Evolutionary conservation across 208 protist genomes (phyloP).

Genomic region (Acanthamoeba triangularis): DNA sequence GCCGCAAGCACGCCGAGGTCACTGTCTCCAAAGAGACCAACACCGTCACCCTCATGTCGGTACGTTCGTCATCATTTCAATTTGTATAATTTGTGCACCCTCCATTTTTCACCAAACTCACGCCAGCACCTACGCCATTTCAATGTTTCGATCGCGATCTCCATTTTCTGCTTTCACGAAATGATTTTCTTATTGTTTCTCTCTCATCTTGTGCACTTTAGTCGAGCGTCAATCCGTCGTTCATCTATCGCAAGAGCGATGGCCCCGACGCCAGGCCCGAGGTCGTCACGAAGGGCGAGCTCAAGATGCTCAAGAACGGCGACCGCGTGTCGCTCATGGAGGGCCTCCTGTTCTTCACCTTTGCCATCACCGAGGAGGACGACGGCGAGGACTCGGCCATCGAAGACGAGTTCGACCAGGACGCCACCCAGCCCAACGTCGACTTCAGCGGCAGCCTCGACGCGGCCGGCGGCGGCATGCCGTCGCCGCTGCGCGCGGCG

Average conservation of each 20-base stretch:
- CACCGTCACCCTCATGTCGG: slow-evolving; percentile 50
- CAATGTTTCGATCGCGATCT: background rate
- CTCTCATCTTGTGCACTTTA: too few species aligned
- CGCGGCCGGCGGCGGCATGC: background rate
- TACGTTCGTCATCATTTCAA: slow-evolving; percentile 20
- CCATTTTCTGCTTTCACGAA: background rate
- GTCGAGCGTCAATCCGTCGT: slow-evolving; percentile 43
- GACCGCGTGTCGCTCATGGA: slow-evolving; percentile 39
- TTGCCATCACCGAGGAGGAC: slow-evolving; percentile 40
- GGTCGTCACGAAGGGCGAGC: slow-evolving; percentile 18
- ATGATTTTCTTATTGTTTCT: too few species aligned
- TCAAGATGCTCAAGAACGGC: slow-evolving; percentile 66
- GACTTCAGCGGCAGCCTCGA: background rate
- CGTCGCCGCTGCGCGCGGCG: background rate
- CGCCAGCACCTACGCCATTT: background rate
- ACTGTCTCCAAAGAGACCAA: slow-evolving; percentile 68
- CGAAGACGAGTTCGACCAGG: slow-evolving; percentile 42
- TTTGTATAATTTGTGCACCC: background rate
- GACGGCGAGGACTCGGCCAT: background rate
- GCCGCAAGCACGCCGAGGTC: slow-evolving; percentile 46
- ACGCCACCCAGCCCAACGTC: slow-evolving; percentile 70
- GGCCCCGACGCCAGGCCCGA: background rate
- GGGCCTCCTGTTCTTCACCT: background rate
- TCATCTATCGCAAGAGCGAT: background rate
- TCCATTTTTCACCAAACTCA: too few species aligned